Percentiles rank a stretch among this genome's conserved stretches.
Evolutionary conservation across 208 protist genomes (phyloP).

Genomic region (Acanthamoeba royreba): DNA sequence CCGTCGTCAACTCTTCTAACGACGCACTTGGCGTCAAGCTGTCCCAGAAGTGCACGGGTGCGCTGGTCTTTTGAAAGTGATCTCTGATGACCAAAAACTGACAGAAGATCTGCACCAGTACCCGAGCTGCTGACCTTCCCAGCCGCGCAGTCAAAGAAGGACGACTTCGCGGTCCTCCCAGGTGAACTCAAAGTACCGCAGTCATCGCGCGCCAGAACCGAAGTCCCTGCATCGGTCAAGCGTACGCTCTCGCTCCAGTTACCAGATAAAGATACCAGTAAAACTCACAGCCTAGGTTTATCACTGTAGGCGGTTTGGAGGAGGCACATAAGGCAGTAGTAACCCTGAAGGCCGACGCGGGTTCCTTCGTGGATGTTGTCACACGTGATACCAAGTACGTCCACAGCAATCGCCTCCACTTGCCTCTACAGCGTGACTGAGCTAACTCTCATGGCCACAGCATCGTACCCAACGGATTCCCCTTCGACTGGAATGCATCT

Average conservation of each 20-base stretch:
- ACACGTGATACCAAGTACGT: neutral
- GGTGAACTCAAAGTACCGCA: neutral
- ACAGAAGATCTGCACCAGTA: too few species aligned
- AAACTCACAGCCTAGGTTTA: neutral
- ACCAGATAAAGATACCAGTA: too few species aligned
- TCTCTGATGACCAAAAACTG: neutral
- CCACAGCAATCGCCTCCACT: too few species aligned
- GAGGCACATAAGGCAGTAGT: neutral
- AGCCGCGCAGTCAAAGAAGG: neutral
- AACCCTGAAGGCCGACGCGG: neutral
- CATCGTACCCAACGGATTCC: neutral
- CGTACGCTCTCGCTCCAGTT: too few species aligned
- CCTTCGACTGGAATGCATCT: neutral
- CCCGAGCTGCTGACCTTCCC: neutral
- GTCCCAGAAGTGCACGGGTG: neutral
- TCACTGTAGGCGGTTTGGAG: neutral
- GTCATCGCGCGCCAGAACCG: neutral
- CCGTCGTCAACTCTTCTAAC: neutral
- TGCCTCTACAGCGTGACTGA: too few species aligned
- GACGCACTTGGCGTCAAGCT: neutral
- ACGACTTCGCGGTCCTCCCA: too few species aligned
- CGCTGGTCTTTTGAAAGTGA: neutral
- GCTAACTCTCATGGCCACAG: neutral
- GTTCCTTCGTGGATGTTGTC: neutral
- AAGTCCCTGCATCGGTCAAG: neutral